Evolutionary conservation across 306 rosid species (phyloP).

Genomic region (Acacia melanoxylon): DNA sequence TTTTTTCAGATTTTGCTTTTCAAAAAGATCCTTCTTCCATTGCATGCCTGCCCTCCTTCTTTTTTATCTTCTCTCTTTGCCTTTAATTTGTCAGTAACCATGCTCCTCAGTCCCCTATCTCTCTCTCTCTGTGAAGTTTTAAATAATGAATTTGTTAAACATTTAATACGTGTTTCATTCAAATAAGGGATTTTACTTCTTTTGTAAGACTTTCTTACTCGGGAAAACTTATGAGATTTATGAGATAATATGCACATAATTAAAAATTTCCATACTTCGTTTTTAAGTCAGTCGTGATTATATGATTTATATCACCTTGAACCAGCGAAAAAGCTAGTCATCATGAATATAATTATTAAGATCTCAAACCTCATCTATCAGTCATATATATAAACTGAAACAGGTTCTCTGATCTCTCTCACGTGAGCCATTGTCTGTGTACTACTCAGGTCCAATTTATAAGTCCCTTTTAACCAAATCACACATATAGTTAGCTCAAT

Average conservation of each 20-base stretch:
- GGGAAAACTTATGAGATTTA: not conserved
- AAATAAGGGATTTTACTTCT: not conserved
- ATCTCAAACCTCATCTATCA: not conserved
- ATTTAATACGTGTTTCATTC: not conserved
- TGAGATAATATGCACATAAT: not conserved
- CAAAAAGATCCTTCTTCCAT: not conserved
- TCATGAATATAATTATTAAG: not conserved
- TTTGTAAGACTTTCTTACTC: not conserved
- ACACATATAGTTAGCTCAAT: too few species aligned
- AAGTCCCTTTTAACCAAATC: too few species aligned
- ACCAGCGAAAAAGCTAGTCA: not conserved
- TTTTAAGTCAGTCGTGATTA: not conserved
- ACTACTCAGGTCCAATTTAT: too few species aligned
- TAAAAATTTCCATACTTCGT: not conserved
- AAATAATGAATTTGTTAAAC: not conserved
- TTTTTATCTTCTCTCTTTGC: not conserved
- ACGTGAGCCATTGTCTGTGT: not conserved
- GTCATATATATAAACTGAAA: not conserved
- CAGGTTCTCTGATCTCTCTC: not conserved
- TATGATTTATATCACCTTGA: not conserved
- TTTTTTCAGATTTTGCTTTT: slow-evolving; percentile 11
- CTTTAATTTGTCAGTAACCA: slow-evolving; percentile 5
- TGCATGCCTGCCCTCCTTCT: not conserved
- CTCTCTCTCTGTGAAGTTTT: not conserved
- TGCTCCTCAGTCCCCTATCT: not conserved